These are phyloP conservation scores for Tetrapisispora pingtungensis DNA, from an alignment of 805 yeast species.

Conservation along the genomic window DNA sequence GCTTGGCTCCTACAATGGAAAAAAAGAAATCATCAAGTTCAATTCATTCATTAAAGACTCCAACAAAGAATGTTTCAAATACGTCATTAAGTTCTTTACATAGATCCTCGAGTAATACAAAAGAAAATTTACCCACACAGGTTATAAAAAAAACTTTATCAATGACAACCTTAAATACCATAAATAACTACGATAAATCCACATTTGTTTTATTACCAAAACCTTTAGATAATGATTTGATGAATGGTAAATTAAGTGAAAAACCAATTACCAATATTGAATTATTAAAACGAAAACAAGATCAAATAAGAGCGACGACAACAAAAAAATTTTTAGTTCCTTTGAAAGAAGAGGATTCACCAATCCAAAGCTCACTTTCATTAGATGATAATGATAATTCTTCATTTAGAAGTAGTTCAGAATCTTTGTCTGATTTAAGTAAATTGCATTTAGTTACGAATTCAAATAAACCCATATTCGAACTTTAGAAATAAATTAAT, in stretches of 20 bases:
- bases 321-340: conserved; percentile 3
- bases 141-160: conserved; percentile 22
- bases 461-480: not conserved
- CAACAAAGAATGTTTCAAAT: conserved; percentile 12
- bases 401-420: not conserved
- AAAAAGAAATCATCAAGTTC: conserved; percentile 1
- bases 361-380: not conserved
- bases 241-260: conserved; percentile 27
- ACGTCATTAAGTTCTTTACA: not conserved
- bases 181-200: conserved; percentile 10
- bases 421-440: not conserved
- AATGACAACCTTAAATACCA: conserved; percentile 8
- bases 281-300: not conserved
- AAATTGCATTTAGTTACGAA: not conserved
- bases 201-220: conserved; percentile 26
- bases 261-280: conserved; percentile 22
- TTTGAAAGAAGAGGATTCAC: conserved; percentile 4
- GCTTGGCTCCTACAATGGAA: not conserved
- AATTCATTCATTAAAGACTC: conserved; percentile 14
- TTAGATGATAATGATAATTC: not conserved
- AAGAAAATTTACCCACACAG: conserved; percentile 3
- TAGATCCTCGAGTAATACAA: not conserved
- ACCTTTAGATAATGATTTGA: conserved; percentile 21
- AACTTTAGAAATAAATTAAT: not conserved
- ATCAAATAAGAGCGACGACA: conserved; percentile 8